These are phyloP conservation scores for Mycena citricolor DNA, from an alignment of 1,284 basidiomycete species.

Conservation along the genomic window DNA sequence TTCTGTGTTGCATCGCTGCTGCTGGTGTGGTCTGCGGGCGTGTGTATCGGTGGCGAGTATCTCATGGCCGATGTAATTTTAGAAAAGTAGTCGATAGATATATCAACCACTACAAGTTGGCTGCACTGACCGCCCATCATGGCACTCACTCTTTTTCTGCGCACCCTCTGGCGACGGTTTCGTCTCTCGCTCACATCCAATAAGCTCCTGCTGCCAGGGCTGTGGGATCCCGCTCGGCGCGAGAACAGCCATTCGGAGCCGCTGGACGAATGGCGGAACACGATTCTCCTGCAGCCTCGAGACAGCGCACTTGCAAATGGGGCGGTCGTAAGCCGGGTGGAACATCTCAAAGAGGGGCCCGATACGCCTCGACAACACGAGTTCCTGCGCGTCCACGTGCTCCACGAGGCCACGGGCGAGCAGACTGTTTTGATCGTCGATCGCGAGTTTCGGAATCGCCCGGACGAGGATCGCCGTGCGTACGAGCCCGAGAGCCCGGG, in stretches of 20 bases:
- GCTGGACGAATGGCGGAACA: constrained; percentile 1
- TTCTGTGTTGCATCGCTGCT: constrained; percentile 84
- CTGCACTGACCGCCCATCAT: too few species aligned
- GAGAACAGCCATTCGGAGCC: not conserved
- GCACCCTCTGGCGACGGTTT: constrained; percentile 11
- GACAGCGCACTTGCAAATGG: constrained; percentile 2
- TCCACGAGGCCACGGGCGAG: constrained; percentile 7
- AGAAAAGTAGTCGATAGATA: too few species aligned
- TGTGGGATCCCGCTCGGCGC: constrained; percentile 9
- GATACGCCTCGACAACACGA: constrained; percentile 7
- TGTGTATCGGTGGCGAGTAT: constrained; percentile 68
- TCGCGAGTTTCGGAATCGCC: constrained; percentile 5
- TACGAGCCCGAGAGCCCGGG: too few species aligned
- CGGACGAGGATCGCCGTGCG: too few species aligned
- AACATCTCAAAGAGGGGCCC: constrained; percentile 8
- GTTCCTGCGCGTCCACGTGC: constrained; percentile 9
- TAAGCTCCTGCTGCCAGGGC: constrained; percentile 1
- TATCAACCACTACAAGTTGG: too few species aligned
- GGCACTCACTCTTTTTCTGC: constrained; percentile 7
- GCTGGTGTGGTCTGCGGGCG: constrained; percentile 76
- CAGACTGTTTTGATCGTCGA: constrained; percentile 3
- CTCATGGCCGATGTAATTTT: constrained; percentile 54
- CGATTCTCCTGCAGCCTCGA: constrained; percentile 8
- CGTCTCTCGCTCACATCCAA: constrained; percentile 1
- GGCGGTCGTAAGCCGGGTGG: constrained; percentile 6